These are phyloP conservation scores for Populus tomentosa DNA, from an alignment of 441 rosid genomes.

Conservation along the genomic window DNA sequence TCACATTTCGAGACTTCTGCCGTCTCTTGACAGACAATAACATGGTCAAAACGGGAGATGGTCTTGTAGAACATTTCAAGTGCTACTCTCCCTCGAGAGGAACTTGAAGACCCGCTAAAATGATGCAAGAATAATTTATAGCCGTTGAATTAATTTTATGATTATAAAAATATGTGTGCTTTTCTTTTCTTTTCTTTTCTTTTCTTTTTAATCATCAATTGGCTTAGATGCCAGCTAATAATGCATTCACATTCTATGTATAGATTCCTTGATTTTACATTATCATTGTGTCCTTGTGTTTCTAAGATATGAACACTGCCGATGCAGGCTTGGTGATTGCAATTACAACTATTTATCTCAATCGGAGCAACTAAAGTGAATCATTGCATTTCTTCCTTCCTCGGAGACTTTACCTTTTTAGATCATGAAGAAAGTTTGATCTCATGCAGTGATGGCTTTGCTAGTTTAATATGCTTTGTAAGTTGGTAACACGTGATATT, in stretches of 20 bases:
- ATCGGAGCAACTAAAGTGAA: conserved; percentile 11
- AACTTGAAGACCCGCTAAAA: not conserved
- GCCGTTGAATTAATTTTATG: not conserved
- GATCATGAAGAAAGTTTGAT: conserved; percentile 1
- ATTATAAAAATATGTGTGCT: not conserved
- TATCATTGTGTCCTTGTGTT: conserved; percentile 13
- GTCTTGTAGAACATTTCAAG: not conserved
- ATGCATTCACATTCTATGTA: not conserved
- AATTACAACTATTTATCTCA: conserved; percentile 3
- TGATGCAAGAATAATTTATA: not conserved
- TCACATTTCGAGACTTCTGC: conserved; percentile 22
- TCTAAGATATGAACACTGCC: conserved; percentile 10
- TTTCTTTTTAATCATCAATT: not conserved
- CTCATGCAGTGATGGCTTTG: not conserved
- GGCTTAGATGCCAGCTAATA: not conserved
- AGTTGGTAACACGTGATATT: too few relatives aligned
- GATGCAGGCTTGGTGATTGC: conserved; percentile 3
- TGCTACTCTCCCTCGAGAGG: not conserved
- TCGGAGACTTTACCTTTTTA: not conserved
- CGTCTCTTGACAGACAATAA: conserved; percentile 15
- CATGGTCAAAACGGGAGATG: conserved; percentile 9
- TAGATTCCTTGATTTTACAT: not conserved
- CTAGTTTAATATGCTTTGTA: not conserved
- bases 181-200: not conserved
- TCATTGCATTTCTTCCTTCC: conserved; percentile 15